These are phyloP conservation scores for Beta vulgaris DNA, from an alignment of 148 eudicot genomes.

Conservation along the genomic window DNA sequence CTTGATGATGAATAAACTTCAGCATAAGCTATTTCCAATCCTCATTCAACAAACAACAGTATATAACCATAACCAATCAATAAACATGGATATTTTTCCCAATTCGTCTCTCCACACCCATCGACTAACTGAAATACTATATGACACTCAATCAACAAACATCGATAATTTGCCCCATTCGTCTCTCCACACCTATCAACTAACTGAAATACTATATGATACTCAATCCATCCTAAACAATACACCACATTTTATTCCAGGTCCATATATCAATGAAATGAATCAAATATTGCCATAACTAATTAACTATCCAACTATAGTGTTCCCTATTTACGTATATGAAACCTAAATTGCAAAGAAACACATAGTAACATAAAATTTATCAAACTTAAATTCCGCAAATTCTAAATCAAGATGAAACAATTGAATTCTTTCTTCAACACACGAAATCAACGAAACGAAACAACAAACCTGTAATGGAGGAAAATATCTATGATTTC, in stretches of 20 bases:
- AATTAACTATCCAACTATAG: too few relatives aligned
- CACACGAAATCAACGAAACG: slow-evolving; percentile 13
- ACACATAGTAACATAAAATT: background rate
- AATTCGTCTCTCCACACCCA: background rate
- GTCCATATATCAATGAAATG: background rate
- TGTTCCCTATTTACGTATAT: too few relatives aligned
- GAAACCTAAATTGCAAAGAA: too few relatives aligned
- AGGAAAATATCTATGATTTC: too few relatives aligned
- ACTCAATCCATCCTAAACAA: background rate
- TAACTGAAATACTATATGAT: too few relatives aligned
- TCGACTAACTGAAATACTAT: background rate
- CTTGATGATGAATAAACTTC: too few relatives aligned
- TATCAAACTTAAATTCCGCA: background rate
- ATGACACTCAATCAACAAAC: background rate
- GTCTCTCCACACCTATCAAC: background rate
- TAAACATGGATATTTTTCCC: background rate
- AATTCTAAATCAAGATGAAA: background rate
- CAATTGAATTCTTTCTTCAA: slow-evolving; percentile 2
- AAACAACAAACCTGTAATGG: too few relatives aligned
- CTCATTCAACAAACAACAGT: background rate
- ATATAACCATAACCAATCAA: background rate
- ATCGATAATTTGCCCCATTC: background rate
- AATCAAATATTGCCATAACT: too few relatives aligned
- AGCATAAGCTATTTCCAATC: too few relatives aligned
- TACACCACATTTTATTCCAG: background rate